Evolutionary conservation across 2,329 filamentous ascomycete genomes (phyloP), one percentile per base, ranked within the genome.

Genomic region (Penicillium rolfsii): DNA sequence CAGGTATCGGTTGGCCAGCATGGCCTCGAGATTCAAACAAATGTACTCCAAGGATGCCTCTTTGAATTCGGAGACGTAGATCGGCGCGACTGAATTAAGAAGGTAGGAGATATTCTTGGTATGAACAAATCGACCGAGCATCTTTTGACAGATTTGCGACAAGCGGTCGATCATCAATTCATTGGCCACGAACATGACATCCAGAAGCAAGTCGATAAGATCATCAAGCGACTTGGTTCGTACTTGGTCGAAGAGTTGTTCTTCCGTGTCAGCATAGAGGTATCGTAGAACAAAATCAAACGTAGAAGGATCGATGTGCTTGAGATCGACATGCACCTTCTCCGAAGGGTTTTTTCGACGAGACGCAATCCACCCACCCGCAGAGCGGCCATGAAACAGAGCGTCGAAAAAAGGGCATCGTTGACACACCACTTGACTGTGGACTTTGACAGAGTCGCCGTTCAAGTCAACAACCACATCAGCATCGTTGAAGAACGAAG

Each of bases 121-220:
- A 52, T 87, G 92, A n/a, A 93, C 87, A 76, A 95, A 96, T 53
- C 86, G 86, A 38, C 93, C 93, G 61, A 98, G 85, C 24, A 93
- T 79, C 60, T 86, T 87, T 74, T 99, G 95, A 74, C 95, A 98
- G 30, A 96, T 87, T 73, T 97, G 91, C 5, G 91, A 92, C 5
- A 99, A 80, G 6, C 93, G 85, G 73, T 97, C 93, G 50, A 99
- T 84, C 93, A 99, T 97, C 59, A 99, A 80, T 76, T 99, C 94
- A 72, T 99, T 95, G 12, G 93, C 92, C 55, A 91, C 89, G 58
- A 87, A 87, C 84, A 98, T 89, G 48, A 98, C 91, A 68, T 97
- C 93, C 78, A 98, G 85, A 8, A 97, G 84, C n/a, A 95, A 81
- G 68, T 98, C 93, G 4, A 93, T 87, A 64, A 97, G 93, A 49